phyloP scores from a whole-genome alignment of 2,329 filamentous ascomycete genomes.

The Fusarium musae region DNA sequence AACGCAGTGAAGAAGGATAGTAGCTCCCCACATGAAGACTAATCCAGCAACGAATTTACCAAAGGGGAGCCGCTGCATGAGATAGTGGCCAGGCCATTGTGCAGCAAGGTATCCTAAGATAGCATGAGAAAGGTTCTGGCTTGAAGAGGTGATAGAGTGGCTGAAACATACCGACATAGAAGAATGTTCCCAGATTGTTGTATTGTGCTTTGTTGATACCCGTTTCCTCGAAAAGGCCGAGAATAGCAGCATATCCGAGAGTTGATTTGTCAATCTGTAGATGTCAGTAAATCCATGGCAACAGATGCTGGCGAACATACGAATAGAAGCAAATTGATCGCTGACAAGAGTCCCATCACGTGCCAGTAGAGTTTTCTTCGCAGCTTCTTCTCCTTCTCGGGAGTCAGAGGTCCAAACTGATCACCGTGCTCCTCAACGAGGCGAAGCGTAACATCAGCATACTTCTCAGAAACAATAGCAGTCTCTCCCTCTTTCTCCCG shows the following conservation, averaged over 20 bases:
- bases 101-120: slow-evolving; percentile 6
- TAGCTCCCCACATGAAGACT: slow-evolving; percentile 50
- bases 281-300: fast-evolving
- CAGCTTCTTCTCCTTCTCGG: slow-evolving; percentile 2
- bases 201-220: slow-evolving; percentile 16
- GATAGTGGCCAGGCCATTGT: slow-evolving; percentile 14
- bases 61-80: slow-evolving; percentile 51
- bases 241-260: slow-evolving; percentile 53
- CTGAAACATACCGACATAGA: slow-evolving; percentile 7
- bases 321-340: slow-evolving; percentile 12
- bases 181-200: slow-evolving; percentile 12
- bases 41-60: slow-evolving; percentile 49
- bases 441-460: slow-evolving; percentile 7
- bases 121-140: neutral
- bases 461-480: slow-evolving; percentile 1
- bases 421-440: slow-evolving; percentile 7
- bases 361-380: slow-evolving; percentile 10
- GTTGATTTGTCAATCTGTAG: slow-evolving; percentile 37
- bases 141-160: fast-evolving
- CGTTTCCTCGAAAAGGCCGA: slow-evolving; percentile 52
- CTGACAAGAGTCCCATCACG: neutral
- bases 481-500: neutral
- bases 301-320: neutral
- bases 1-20: slow-evolving; percentile 53
- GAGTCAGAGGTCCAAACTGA: neutral